These are phyloP conservation scores for Pestalotiopsis sp. DNA, from an alignment of 2,329 filamentous ascomycete species.

Conservation along the genomic window DNA sequence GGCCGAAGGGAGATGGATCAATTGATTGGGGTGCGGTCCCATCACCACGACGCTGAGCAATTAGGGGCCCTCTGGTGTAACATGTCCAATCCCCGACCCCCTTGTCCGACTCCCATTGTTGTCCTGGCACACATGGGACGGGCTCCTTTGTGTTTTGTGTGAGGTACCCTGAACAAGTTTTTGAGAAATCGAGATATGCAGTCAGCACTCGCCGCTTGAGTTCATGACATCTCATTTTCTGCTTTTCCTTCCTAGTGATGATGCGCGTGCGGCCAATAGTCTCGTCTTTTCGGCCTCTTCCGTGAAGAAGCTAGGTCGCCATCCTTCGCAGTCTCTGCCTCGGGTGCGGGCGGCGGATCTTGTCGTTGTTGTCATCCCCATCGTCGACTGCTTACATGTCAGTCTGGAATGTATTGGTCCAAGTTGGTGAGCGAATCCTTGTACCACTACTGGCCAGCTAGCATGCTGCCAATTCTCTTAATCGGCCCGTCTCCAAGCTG, in stretches of 20 bases:
- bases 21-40: not conserved
- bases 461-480: constrained; percentile 1
- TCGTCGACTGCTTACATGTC: too few relatives aligned
- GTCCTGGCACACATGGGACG: not conserved
- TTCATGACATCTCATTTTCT: not conserved
- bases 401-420: not conserved
- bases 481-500: constrained; percentile 12
- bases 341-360: not conserved
- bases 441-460: not conserved
- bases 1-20: not conserved
- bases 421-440: not conserved
- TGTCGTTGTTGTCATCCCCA: not conserved
- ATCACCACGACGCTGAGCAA: not conserved
- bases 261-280: too few relatives aligned
- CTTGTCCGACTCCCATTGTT: not conserved
- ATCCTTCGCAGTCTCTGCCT: not conserved
- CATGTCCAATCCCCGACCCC: not conserved
- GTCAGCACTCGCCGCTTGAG: not conserved
- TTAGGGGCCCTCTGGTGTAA: not conserved
- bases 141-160: not conserved
- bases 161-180: not conserved
- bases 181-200: not conserved
- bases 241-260: not conserved
- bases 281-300: not conserved
- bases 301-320: not conserved